Percentiles rank a stretch among this genome's conserved stretches.
Evolutionary conservation across 352 stramenopile genomes (phyloP).

Genomic region (Phytophthora chlamydospora): DNA sequence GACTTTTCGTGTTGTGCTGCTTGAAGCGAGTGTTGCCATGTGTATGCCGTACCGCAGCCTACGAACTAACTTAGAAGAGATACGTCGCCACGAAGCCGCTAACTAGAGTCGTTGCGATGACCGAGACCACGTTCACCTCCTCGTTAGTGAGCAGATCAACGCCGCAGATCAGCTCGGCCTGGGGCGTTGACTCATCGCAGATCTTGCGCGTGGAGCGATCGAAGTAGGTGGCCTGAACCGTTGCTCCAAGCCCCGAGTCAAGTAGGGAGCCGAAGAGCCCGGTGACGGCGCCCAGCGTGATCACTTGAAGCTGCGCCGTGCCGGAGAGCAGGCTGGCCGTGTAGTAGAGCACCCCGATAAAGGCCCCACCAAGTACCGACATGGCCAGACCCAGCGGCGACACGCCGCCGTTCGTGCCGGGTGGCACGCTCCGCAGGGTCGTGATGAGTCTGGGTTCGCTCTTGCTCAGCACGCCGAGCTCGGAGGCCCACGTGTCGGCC

Average conservation of each 20-base stretch:
- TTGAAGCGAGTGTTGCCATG: too few relatives aligned
- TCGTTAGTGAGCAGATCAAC: conserved; percentile 67
- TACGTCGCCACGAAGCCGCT: conserved; percentile 49
- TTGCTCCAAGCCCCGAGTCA: conserved; percentile 87
- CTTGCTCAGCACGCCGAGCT: conserved; percentile 92
- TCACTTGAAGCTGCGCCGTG: conserved; percentile 51
- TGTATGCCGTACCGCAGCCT: background rate
- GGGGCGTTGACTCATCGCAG: conserved; percentile 41
- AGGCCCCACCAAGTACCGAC: conserved; percentile 83
- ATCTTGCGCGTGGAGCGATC: conserved; percentile 61
- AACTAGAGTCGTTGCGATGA: conserved; percentile 56
- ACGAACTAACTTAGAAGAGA: conserved; percentile 37
- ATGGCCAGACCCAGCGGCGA: conserved; percentile 81
- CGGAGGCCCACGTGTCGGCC: conserved; percentile 95
- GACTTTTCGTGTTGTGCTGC: too few relatives aligned
- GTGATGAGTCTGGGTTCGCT: conserved; percentile 89
- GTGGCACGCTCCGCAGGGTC: conserved; percentile 73
- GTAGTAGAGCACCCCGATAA: conserved; percentile 87
- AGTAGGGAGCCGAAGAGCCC: conserved; percentile 80
- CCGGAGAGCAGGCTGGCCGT: conserved; percentile 40
- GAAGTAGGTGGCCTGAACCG: conserved; percentile 80
- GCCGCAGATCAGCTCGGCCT: conserved; percentile 32
- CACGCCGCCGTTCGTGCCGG: conserved; percentile 95
- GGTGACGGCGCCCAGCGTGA: conserved; percentile 59
- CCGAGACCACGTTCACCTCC: conserved; percentile 76